Conservation (phyloP, 2,329 filamentous ascomycete genomes). For the Fusarium chaquense region DNA sequence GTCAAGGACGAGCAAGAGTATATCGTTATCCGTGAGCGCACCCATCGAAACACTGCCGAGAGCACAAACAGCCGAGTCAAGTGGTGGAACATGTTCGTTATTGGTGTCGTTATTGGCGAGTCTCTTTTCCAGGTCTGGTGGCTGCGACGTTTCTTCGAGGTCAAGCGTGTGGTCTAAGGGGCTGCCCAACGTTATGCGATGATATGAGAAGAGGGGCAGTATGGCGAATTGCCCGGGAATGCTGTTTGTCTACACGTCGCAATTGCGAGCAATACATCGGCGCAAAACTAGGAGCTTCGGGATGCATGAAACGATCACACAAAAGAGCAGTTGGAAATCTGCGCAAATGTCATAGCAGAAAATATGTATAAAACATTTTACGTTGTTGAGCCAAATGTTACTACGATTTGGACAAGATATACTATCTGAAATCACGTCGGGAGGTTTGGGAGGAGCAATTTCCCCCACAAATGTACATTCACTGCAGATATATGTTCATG, state of each 20-base stretch:
- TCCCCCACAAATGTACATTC: background rate
- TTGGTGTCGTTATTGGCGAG: conserved; percentile 88
- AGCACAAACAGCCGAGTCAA: conserved; percentile 98
- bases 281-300: conserved; percentile 40
- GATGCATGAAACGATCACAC: conserved; percentile 34
- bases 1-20: conserved; percentile 99
- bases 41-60: conserved; percentile 97
- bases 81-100: conserved; percentile 99
- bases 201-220: conserved; percentile 10
- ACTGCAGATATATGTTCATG: background rate
- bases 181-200: background rate
- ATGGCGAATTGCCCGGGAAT: conserved; percentile 10
- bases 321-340: conserved; percentile 31
- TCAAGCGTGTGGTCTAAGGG: conserved; percentile 73
- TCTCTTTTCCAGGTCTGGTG: conserved; percentile 99
- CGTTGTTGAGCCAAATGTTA: conserved; percentile 21
- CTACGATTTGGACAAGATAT: background rate
- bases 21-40: conserved; percentile 94
- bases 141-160: conserved; percentile 98
- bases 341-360: conserved; percentile 40
- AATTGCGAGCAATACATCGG: conserved; percentile 33
- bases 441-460: too few species aligned
- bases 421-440: too few species aligned
- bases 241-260: conserved; percentile 36
- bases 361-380: conserved; percentile 41